Evolutionary conservation across 2,329 filamentous ascomycete genomes (phyloP).

Genomic region (Fusarium verrucosum): DNA sequence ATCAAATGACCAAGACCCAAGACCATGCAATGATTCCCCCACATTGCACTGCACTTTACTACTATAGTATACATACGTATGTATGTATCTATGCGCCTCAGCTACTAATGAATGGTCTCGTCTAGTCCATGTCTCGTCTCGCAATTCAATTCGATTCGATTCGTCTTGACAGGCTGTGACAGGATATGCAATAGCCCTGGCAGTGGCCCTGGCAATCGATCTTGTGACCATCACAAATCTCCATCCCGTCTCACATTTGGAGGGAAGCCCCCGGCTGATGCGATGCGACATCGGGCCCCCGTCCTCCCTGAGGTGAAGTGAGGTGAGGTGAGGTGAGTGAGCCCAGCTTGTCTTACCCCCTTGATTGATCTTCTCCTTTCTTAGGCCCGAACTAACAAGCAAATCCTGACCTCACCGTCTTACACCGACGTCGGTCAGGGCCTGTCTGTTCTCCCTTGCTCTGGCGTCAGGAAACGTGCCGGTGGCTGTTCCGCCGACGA

Average conservation of each 20-base stretch:
- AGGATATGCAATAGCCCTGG: conserved; percentile 17
- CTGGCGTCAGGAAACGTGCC: conserved; percentile 32
- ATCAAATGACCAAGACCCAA: background rate
- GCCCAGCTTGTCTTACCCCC: conserved; percentile 12
- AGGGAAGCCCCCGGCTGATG: conserved; percentile 27
- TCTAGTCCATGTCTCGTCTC: conserved; percentile 32
- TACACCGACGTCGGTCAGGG: conserved; percentile 42
- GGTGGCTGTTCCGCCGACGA: conserved; percentile 30
- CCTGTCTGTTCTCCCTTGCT: conserved; percentile 15
- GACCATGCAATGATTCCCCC: conserved; percentile 25
- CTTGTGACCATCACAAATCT: conserved; percentile 43
- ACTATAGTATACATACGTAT: no score
- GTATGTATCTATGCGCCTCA: conserved; percentile 25
- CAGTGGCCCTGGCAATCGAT: conserved; percentile 38
- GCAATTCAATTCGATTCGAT: no score
- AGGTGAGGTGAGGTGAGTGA: conserved; percentile 11
- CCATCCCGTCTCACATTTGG: conserved; percentile 37
- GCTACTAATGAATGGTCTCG: no score
- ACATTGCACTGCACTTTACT: conserved; percentile 13
- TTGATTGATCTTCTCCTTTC: background rate
- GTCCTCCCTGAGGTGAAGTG: conserved; percentile 1
- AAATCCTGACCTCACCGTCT: conserved; percentile 35
- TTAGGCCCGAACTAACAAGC: conserved; percentile 1
- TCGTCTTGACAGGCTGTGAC: conserved; percentile 2
- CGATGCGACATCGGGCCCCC: conserved; percentile 42